A percentile compares a stretch with the other conserved stretches of the same genome.
Evolutionary conservation across 2,329 filamentous ascomycete species (phyloP).

Genomic region (Beauveria scarabaeidicola): DNA sequence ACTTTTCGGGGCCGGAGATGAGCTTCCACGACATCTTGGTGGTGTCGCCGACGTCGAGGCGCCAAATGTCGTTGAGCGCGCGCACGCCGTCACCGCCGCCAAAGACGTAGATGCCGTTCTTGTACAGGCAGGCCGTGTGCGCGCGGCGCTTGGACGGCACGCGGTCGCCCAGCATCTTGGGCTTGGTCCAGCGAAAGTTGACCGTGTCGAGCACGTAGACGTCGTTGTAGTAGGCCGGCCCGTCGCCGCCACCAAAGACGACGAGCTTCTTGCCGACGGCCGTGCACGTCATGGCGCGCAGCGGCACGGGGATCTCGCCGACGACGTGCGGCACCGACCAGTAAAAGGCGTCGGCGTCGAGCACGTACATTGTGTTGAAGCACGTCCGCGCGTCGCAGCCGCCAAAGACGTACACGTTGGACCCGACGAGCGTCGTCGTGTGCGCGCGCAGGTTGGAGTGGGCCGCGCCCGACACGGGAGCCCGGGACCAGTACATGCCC

Average conservation of each 20-base stretch:
- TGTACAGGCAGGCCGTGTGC: conserved; percentile 63
- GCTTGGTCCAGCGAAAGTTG: conserved; percentile 58
- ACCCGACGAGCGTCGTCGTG: conserved; percentile 57
- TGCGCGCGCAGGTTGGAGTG: conserved; percentile 57
- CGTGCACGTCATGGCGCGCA: conserved; percentile 65
- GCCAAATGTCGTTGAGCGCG: conserved; percentile 63
- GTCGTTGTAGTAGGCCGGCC: conserved; percentile 63
- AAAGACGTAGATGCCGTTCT: conserved; percentile 64
- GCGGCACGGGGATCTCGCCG: conserved; percentile 55
- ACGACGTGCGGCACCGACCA: conserved; percentile 58
- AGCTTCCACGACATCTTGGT: conserved; percentile 62
- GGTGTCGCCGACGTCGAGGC: conserved; percentile 59
- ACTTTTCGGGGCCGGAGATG: conserved; percentile 42
- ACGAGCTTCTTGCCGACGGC: conserved; percentile 63
- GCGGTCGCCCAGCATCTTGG: conserved; percentile 49
- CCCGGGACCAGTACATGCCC: conserved; percentile 65
- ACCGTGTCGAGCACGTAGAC: conserved; percentile 64
- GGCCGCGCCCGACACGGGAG: conserved; percentile 52
- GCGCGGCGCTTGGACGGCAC: conserved; percentile 54
- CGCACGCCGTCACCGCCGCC: conserved; percentile 63
- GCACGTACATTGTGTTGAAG: conserved; percentile 61
- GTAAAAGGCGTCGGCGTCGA: conserved; percentile 62
- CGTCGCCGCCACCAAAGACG: conserved; percentile 62
- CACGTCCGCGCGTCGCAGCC: conserved; percentile 59
- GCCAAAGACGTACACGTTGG: conserved; percentile 60